These are phyloP conservation scores for Kalaharituber pfeilii DNA, from an alignment of 2,329 filamentous ascomycete species.

Conservation along the genomic window DNA sequence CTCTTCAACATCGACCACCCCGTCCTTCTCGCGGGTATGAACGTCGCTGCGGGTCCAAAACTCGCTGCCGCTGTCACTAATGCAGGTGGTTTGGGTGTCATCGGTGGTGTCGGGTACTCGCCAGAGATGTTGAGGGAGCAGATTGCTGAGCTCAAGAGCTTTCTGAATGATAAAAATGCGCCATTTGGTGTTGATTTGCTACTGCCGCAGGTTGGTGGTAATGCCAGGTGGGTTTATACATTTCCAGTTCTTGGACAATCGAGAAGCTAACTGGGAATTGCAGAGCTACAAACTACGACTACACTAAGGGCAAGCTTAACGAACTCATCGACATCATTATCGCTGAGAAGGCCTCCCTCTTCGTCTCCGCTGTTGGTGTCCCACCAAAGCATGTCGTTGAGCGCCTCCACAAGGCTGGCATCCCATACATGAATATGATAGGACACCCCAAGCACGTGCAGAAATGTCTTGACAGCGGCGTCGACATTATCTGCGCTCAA, in stretches of 20 bases:
- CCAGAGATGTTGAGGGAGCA: slow-evolving; percentile 94
- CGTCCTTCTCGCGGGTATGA: slow-evolving; percentile 92
- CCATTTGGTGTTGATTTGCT: slow-evolving; percentile 91
- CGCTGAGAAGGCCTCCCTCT: slow-evolving; percentile 74
- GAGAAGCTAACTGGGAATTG: background rate
- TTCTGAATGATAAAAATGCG: slow-evolving; percentile 73
- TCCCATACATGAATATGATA: slow-evolving; percentile 99
- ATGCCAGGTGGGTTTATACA: slow-evolving; percentile 46
- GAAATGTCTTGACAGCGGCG: slow-evolving; percentile 83
- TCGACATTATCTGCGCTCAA: slow-evolving; percentile 95
- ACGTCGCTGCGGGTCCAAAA: slow-evolving; percentile 91
- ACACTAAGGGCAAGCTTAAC: slow-evolving; percentile 95
- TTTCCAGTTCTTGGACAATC: slow-evolving; percentile 62
- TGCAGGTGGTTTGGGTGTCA: slow-evolving; percentile 87
- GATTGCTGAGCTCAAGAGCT: slow-evolving; percentile 82
- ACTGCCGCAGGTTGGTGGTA: slow-evolving; percentile 85
- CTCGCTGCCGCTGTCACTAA: slow-evolving; percentile 94
- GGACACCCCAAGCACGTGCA: slow-evolving; percentile 97
- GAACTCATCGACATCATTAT: slow-evolving; percentile 86
- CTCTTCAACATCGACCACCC: slow-evolving; percentile 97
- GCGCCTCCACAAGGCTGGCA: slow-evolving; percentile 65
- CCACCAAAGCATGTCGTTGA: slow-evolving; percentile 81
- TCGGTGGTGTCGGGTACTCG: slow-evolving; percentile 88
- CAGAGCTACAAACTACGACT: slow-evolving; percentile 60
- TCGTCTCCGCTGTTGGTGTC: slow-evolving; percentile 91